Base-by-base conservation (phyloP, 345 rosid species). In the Ceriops tagal region DNA sequence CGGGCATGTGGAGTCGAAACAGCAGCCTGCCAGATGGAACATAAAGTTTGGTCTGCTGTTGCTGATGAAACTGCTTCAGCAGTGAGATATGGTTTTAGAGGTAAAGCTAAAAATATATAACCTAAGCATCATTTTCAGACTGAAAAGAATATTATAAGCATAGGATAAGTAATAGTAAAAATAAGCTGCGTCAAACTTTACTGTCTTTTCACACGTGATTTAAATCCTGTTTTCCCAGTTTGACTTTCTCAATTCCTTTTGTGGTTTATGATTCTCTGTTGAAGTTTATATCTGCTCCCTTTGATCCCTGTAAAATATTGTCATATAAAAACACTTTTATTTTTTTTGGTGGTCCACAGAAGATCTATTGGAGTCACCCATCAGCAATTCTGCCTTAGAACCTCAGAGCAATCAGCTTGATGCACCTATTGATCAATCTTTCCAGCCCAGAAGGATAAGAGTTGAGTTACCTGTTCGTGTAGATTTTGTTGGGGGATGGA, bases 401-500 rank as follows among this genome's bases (percentile, higher is more conserved):
- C 30, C 28, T 74, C 77, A 61, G 71, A 78, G 71, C 55, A 65
- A 68, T 69, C 63, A 69, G 24, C 30, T 68, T 39, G 77, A 68
- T 81, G 79, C 79, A 66, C 53, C 61, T 59, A 34, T 28, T 64
- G 74, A 69, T 57, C 71, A 37, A 49, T 62, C 75, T 31, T 86
- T 85, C 73, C 72, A 73, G 11, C 74, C 84, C 21, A 85, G 82
- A 77, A 85, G 61, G 63, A 83, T 84, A 55, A 88, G 85, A 72
- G 87, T 90, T 24, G 96, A 89, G 77, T 84, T 95, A 75, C 99
- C 96, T 18, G 96, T 95, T 72, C 93, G 96, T 19, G 89, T 95
- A 67, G 96, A 95, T 75, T 92, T 95, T 85, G 97, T 84, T 53
- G 99, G 99, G 56, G 96, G 99, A 61, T 95, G 97, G 99, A 95